phyloP scores from a whole-genome alignment of 2,329 filamentous ascomycete genomes.

The Arthrobotrys conoides region DNA sequence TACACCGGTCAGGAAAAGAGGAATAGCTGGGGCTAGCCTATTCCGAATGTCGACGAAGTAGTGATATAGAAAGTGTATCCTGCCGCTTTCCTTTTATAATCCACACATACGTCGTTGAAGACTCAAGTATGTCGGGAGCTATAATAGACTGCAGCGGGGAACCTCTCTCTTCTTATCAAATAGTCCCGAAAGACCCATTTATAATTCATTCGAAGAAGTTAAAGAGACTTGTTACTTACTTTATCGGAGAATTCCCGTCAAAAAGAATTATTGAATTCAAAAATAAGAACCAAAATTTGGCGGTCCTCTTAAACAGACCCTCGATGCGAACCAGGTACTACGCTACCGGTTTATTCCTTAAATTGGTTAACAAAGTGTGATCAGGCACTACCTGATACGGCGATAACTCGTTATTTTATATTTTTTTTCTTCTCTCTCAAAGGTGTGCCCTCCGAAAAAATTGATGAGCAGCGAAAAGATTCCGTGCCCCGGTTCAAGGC shows the following conservation, averaged over 20 bases:
- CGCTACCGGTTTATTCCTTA: slow-evolving; percentile 45
- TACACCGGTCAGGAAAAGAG: slow-evolving; percentile 34
- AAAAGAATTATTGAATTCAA: slow-evolving; percentile 3
- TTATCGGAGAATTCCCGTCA: slow-evolving; percentile 45
- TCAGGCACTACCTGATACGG: slow-evolving; percentile 37
- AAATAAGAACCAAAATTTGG: slow-evolving; percentile 17
- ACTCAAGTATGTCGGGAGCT: background rate
- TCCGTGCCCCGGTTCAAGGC: slow-evolving; percentile 47
- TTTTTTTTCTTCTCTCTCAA: background rate
- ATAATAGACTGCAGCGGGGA: background rate
- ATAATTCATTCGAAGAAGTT: too few relatives aligned
- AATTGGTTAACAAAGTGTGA: slow-evolving; percentile 39
- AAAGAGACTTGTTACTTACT: slow-evolving; percentile 25
- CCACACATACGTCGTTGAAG: background rate
- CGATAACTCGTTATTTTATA: slow-evolving; percentile 38
- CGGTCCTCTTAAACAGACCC: slow-evolving; percentile 25
- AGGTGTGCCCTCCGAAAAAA: slow-evolving; percentile 13
- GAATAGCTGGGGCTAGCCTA: slow-evolving; percentile 18
- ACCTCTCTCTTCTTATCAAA: background rate
- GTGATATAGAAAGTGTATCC: slow-evolving; percentile 17
- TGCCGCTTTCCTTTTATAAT: slow-evolving; percentile 21
- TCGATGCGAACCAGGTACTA: slow-evolving; percentile 57
- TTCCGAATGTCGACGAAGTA: slow-evolving; percentile 15
- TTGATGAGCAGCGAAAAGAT: slow-evolving; percentile 29
- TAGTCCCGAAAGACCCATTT: background rate